Base-by-base conservation (phyloP, 2,329 filamentous ascomycete genomes). In the Penicillium sp. region DNA sequence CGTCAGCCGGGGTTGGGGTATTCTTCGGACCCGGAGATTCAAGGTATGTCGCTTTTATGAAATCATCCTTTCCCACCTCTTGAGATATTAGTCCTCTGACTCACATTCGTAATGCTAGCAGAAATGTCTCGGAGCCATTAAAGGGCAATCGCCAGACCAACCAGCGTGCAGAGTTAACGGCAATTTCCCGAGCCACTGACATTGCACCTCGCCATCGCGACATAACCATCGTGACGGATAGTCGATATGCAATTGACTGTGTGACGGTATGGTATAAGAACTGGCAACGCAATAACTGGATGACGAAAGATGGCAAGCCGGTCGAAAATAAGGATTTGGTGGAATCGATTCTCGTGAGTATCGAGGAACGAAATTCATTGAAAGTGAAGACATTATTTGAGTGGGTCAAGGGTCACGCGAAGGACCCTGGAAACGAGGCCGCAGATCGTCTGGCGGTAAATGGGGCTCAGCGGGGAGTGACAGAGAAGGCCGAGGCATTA, bases 81-180 rank as follows among this genome's bases (percentile, higher is more conserved):
- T 34, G 14, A 13, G 10, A 31, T 4, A 6, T 39, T 19, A 24
- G 42, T 34, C 31, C 56, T 52, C 54, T 59, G 52, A 66, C 67
- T 70, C 48, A 72, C 56, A 34, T 60, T 34, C 49, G 26, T 57
- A 48, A 49, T 58, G 58, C 64, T 48, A 69, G 72, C 66, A 87
- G 85, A 62, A 89, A 89, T 66, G 75, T 96, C 21, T 90, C 90
- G 11, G 92, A 95, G 73, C 85, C 87, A 3, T 83, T 97, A 2
- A 75, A 81, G 48, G 91, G 91, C 47, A 79, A 82, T 14, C 80
- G 81, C 9, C 94, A 97, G 75, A 97, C 94, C 1, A 99, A 99
- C 71, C 91, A 97, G 72, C 89, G 94, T 3, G 94, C 93, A n/a
- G 94, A 99, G 76, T 80, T 99, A 54, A 92, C 90, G 21, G 94